These are phyloP conservation scores for Vanderwaltozyma polyspora DNA, from an alignment of 805 yeast genomes.

Conservation along the genomic window DNA sequence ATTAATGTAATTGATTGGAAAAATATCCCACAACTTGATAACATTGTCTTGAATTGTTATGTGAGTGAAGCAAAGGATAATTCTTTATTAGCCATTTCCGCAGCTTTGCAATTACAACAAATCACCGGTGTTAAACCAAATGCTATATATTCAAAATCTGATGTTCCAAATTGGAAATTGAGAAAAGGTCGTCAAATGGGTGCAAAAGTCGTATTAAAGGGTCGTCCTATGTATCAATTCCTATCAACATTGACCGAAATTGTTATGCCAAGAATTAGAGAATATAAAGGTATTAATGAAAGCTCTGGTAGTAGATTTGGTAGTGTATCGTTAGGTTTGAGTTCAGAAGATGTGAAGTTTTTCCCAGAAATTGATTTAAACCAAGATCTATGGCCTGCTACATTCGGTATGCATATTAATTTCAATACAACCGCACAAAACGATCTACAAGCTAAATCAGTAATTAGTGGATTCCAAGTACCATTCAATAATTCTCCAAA, in stretches of 20 bases:
- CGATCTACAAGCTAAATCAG: conserved; percentile 78
- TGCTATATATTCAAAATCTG: conserved; percentile 60
- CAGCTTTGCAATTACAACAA: conserved; percentile 75
- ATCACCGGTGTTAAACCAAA: conserved; percentile 85
- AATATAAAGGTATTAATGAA: conserved; percentile 67
- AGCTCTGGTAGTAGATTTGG: conserved; percentile 78
- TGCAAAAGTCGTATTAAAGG: conserved; percentile 66
- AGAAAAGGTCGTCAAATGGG: conserved; percentile 89
- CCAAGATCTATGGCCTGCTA: conserved; percentile 79
- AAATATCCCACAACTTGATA: conserved; percentile 61
- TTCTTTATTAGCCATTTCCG: conserved; percentile 62
- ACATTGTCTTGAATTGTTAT: conserved; percentile 66
- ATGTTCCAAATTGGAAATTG: conserved; percentile 76
- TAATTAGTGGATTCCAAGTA: conserved; percentile 70
- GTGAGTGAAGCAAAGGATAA: conserved; percentile 61
- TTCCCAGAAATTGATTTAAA: conserved; percentile 93
- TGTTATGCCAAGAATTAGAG: conserved; percentile 86
- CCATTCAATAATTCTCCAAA: conserved; percentile 39
- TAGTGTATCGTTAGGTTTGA: conserved; percentile 74
- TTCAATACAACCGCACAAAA: conserved; percentile 82
- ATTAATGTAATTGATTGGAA: conserved; percentile 52
- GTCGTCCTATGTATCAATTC: conserved; percentile 78
- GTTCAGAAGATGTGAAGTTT: conserved; percentile 59
- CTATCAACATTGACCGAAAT: conserved; percentile 77
- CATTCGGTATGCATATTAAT: conserved; percentile 78